Evolutionary conservation across 78 protist species (phyloP), one percentile per base, ranked within the genome.

Genomic region (Chrysochromulina tobinii): DNA sequence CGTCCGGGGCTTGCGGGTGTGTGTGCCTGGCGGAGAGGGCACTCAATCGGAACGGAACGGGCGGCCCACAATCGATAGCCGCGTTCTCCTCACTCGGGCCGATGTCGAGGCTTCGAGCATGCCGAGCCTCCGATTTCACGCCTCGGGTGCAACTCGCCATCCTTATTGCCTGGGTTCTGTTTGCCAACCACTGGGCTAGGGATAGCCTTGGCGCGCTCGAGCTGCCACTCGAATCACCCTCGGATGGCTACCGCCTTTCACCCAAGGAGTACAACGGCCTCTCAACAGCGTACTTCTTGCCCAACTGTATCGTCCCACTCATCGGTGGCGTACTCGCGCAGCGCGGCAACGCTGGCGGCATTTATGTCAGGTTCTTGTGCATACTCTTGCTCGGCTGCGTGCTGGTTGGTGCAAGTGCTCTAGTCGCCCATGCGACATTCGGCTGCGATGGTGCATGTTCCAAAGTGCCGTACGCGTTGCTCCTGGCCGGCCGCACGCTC

Each of bases 181-280:
- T 38, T 12, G 51, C 79, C 50, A 69, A 69, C 17, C 79, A 69
- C 51, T 69, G 79, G 79, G 38, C 79, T 11, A 27, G 79, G 51
- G 79, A 69, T 51, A n/a, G 51, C 12, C 79, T 69, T 5, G 79
- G 79, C 38, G 79, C 79, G 14, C 79, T 69, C 79, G 79, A 69
- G 51, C 51, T 27, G 51, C 79, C 79, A 12, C 79, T 69, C 8
- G 79, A 69, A 12, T 7, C 14, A 8, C 75, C 38, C 25, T 3
- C 6, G 3, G 53, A 6, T 6, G 9, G 15, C n/a, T 69, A 38
- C 51, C 17, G 12, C 7, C 79, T 69, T 51, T 27, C 79, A 3
- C 51, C 15, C 79, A 12, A 5, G 53, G 51, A n/a, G 79, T 69
- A 69, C 79, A 23, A 69, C 51, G 38, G 51, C 7, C 51, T 69